Conservation (phyloP, 345 rosid genomes). For the Moricandia arvensis region DNA sequence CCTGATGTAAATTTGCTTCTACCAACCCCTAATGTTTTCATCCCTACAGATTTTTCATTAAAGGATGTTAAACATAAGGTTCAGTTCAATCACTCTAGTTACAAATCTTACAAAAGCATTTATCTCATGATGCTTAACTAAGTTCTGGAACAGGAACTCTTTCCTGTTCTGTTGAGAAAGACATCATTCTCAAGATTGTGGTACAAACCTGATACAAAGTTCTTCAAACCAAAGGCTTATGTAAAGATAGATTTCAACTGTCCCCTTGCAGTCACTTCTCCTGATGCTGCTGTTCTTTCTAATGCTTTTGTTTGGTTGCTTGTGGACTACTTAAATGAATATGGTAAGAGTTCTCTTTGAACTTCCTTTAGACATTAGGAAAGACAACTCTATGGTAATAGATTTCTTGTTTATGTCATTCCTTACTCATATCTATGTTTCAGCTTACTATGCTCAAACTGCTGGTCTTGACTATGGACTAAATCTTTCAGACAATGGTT, state of each 20-base stretch:
- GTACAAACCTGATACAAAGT: slow-evolving; percentile 78
- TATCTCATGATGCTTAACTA: slow-evolving; percentile 12
- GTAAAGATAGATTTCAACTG: slow-evolving; percentile 72
- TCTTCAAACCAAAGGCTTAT: slow-evolving; percentile 72
- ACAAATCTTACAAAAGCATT: neutral
- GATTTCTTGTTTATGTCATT: neutral
- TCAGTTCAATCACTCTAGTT: slow-evolving; percentile 16
- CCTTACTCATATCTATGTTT: slow-evolving; percentile 28
- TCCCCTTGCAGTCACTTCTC: slow-evolving; percentile 63
- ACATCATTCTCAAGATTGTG: slow-evolving; percentile 60
- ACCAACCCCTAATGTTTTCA: slow-evolving; percentile 63
- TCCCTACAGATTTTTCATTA: slow-evolving; percentile 80
- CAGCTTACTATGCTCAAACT: slow-evolving; percentile 84
- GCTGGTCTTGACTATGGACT: slow-evolving; percentile 71
- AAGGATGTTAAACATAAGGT: slow-evolving; percentile 64
- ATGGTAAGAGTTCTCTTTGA: slow-evolving; percentile 38
- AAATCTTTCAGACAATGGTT: slow-evolving; percentile 48
- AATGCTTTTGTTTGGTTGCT: slow-evolving; percentile 58
- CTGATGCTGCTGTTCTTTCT: slow-evolving; percentile 67
- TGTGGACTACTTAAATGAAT: slow-evolving; percentile 87
- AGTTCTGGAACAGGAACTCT: slow-evolving; percentile 47
- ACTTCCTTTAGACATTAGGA: neutral
- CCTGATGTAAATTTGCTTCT: slow-evolving; percentile 63
- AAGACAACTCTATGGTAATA: neutral
- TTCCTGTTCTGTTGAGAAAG: slow-evolving; percentile 63